Percentiles rank a stretch among this genome's conserved stretches.
Conservation (phyloP, 176 grass and related monocot species). For the maize (Zea mays) region DNA sequence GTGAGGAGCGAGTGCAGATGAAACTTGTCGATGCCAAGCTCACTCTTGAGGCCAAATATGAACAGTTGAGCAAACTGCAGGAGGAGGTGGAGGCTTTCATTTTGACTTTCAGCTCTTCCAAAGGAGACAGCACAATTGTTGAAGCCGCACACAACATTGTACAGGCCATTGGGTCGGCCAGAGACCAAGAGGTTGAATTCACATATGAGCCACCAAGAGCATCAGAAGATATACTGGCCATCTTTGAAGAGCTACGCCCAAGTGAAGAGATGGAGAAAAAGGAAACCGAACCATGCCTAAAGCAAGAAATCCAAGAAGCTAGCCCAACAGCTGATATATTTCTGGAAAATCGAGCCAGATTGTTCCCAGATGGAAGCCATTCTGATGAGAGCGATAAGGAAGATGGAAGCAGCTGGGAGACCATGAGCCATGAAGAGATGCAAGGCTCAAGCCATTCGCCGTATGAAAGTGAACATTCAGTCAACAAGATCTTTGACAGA, state of each 20-base stretch:
- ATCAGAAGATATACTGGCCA: conserved; percentile 75
- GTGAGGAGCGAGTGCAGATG: conserved; percentile 94
- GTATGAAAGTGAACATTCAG: conserved; percentile 40
- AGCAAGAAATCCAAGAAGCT: conserved; percentile 47
- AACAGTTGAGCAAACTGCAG: conserved; percentile 64
- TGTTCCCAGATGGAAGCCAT: conserved; percentile 47
- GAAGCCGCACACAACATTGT: conserved; percentile 52
- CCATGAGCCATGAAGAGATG: conserved; percentile 65
- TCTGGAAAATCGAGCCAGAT: conserved; percentile 50
- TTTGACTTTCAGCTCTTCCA: conserved; percentile 26
- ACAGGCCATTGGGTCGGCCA: conserved; percentile 45
- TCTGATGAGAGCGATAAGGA: conserved; percentile 55
- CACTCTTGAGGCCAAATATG: conserved; percentile 80
- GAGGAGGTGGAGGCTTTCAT: conserved; percentile 50
- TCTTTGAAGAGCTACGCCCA: conserved; percentile 71
- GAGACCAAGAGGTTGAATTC: conserved; percentile 55
- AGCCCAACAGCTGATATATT: conserved; percentile 53
- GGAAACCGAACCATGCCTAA: conserved; percentile 44
- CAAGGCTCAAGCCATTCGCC: conserved; percentile 47
- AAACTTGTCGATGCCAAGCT: conserved; percentile 92
- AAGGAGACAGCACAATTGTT: conserved; percentile 44
- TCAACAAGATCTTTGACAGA: conserved; percentile 53
- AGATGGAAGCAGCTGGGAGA: conserved; percentile 83
- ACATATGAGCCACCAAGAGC: conserved; percentile 58
- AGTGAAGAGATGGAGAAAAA: conserved; percentile 30